Evolutionary conservation across 78 protist genomes (phyloP).

Genomic region (Cavenderia fasciculata): DNA sequence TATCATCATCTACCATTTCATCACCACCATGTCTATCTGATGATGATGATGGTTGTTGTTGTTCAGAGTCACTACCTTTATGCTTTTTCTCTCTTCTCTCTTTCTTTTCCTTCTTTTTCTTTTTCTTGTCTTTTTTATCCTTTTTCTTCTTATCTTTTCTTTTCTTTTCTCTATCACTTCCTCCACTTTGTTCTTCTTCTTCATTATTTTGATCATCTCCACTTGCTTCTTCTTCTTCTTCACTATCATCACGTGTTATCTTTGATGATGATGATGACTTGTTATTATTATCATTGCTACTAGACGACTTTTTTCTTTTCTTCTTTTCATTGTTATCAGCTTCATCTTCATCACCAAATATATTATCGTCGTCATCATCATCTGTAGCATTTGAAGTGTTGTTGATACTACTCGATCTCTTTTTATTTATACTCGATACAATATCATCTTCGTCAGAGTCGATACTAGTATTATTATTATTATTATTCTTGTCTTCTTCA

Average conservation of each 20-base stretch:
- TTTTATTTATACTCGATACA: too few relatives aligned
- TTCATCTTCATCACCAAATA: too few relatives aligned
- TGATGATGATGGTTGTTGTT: constrained; percentile 25
- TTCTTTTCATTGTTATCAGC: too few relatives aligned
- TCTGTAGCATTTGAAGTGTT: too few relatives aligned
- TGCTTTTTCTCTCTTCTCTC: background rate
- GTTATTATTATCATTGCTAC: too few relatives aligned
- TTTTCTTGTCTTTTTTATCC: background rate
- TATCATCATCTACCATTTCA: background rate
- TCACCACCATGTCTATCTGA: background rate
- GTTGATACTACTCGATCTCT: too few relatives aligned
- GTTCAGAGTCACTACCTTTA: background rate
- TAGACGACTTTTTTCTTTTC: too few relatives aligned
- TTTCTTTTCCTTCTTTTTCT: background rate
- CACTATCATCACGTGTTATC: background rate
- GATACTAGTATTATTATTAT: too few relatives aligned
- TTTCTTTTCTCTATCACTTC: background rate
- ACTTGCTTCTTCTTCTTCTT: background rate
- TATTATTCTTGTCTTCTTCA: too few relatives aligned
- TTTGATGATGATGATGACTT: too few relatives aligned
- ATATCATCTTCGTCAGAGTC: too few relatives aligned
- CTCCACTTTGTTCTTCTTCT: background rate
- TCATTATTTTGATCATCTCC: background rate
- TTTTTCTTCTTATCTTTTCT: background rate
- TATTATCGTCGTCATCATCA: too few relatives aligned